Percentiles rank a stretch among this genome's conserved stretches.
These are phyloP conservation scores for Cairneyella variabilis DNA, from an alignment of 495 filamentous ascomycete genomes.

Conservation along the genomic window DNA sequence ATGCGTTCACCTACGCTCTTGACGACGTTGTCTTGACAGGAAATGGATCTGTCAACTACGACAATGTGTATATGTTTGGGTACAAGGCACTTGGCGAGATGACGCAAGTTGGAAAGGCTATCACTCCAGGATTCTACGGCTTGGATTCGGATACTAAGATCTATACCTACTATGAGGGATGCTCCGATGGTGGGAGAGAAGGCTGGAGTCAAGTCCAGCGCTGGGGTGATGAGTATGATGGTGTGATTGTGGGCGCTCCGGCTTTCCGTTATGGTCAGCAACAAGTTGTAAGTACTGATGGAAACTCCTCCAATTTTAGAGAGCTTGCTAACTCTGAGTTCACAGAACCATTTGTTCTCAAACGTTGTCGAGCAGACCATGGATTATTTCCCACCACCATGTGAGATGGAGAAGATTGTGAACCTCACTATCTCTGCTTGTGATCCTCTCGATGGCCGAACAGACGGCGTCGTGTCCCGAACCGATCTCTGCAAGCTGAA, in stretches of 20 bases:
- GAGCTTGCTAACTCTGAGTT: not conserved
- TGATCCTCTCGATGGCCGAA: constrained; percentile 47
- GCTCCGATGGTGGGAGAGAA: constrained; percentile 50
- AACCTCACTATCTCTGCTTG: constrained; percentile 48
- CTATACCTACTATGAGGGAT: constrained; percentile 51
- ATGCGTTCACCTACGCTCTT: constrained; percentile 32
- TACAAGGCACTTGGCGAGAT: constrained; percentile 36
- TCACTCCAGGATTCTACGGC: constrained; percentile 33
- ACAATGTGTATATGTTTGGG: constrained; percentile 37
- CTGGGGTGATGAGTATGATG: constrained; percentile 45
- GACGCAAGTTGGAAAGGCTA: constrained; percentile 33
- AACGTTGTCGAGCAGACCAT: constrained; percentile 38
- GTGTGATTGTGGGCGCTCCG: constrained; percentile 45
- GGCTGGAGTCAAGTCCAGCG: constrained; percentile 51
- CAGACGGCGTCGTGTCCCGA: constrained; percentile 48
- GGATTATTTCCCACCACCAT: constrained; percentile 47
- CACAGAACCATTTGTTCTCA: constrained; percentile 29
- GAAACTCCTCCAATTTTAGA: too few species aligned
- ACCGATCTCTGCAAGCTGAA: constrained; percentile 48
- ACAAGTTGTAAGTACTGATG: constrained; percentile 34
- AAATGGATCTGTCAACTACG: constrained; percentile 42
- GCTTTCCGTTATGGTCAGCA: constrained; percentile 48
- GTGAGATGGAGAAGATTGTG: constrained; percentile 47
- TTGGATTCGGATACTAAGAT: constrained; percentile 31
- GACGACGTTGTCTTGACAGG: constrained; percentile 33